phyloP scores from a whole-genome alignment of 306 rosid genomes.

The Prunus padus region DNA sequence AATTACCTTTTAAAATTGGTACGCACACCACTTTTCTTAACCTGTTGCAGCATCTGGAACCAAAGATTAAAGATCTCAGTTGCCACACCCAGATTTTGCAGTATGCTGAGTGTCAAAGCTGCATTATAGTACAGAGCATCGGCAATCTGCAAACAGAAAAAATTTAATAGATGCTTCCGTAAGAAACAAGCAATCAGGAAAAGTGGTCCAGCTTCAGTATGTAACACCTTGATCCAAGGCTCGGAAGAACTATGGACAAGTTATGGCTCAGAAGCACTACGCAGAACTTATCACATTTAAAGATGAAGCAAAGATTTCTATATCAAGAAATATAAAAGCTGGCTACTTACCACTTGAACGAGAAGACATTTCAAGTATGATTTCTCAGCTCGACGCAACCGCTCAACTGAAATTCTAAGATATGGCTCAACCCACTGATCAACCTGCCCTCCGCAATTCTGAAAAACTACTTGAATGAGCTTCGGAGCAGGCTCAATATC shows the following conservation, averaged over 20 bases:
- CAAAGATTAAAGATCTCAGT: conserved; percentile 82
- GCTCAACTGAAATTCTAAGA: conserved; percentile 71
- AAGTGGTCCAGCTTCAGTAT: not conserved
- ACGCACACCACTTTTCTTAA: conserved; percentile 70
- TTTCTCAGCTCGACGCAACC: conserved; percentile 71
- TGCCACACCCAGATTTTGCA: conserved; percentile 79
- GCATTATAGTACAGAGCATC: conserved; percentile 93
- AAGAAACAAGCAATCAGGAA: conserved; percentile 7
- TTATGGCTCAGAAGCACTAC: not conserved
- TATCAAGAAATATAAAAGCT: not conserved
- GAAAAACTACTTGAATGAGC: conserved; percentile 92
- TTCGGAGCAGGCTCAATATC: conserved; percentile 97
- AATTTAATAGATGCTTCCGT: conserved; percentile 12
- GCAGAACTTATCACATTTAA: not conserved
- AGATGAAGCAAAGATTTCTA: not conserved
- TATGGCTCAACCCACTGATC: conserved; percentile 98
- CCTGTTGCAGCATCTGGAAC: conserved; percentile 89
- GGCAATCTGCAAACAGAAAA: conserved; percentile 59
- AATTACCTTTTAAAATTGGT: conserved; percentile 72
- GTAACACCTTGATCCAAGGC: no score
- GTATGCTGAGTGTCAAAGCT: conserved; percentile 62
- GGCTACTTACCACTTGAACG: conserved; percentile 75
- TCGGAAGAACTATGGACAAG: not conserved
- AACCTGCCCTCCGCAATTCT: conserved; percentile 90
- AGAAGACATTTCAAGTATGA: conserved; percentile 83